phyloP scores from a whole-genome alignment of 2,329 filamentous ascomycete genomes.

The Coccinonectria pachysandricola region DNA sequence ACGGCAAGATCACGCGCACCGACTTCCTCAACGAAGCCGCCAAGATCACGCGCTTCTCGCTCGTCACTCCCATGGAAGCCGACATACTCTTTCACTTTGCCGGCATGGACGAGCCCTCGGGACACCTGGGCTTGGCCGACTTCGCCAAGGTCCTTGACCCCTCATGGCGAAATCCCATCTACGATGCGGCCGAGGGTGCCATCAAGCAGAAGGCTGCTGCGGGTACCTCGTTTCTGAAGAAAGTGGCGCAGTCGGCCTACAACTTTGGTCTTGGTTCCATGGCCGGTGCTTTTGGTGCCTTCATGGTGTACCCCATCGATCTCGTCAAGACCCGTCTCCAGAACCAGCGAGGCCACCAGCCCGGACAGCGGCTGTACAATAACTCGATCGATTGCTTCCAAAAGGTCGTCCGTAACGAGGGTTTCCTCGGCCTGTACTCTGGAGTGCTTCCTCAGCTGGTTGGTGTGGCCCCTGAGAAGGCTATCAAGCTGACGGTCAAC shows the following conservation, averaged over 20 bases:
- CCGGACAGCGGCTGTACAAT: constrained; percentile 85
- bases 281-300: constrained; percentile 93
- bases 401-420: constrained; percentile 91
- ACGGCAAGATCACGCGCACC: constrained; percentile 86
- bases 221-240: constrained; percentile 39
- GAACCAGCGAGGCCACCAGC: constrained; percentile 77
- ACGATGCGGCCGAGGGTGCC: constrained; percentile 36
- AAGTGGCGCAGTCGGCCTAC: constrained; percentile 61
- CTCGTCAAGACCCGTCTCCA: constrained; percentile 98
- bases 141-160: constrained; percentile 94
- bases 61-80: constrained; percentile 97
- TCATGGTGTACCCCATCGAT: constrained; percentile 99
- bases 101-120: constrained; percentile 80
- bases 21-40: constrained; percentile 95
- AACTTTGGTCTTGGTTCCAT: constrained; percentile 84
- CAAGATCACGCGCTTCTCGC: constrained; percentile 81
- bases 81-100: constrained; percentile 99
- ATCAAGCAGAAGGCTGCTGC: constrained; percentile 25
- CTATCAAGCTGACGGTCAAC: constrained; percentile 98
- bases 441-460: constrained; percentile 92
- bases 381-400: constrained; percentile 93
- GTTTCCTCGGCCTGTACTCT: constrained; percentile 80
- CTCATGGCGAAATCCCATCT: constrained; percentile 64
- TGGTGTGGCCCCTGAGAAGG: constrained; percentile 97
- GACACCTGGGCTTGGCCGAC: constrained; percentile 68